These are phyloP conservation scores for Beta vulgaris DNA, from an alignment of 148 eudicot species.

Conservation along the genomic window DNA sequence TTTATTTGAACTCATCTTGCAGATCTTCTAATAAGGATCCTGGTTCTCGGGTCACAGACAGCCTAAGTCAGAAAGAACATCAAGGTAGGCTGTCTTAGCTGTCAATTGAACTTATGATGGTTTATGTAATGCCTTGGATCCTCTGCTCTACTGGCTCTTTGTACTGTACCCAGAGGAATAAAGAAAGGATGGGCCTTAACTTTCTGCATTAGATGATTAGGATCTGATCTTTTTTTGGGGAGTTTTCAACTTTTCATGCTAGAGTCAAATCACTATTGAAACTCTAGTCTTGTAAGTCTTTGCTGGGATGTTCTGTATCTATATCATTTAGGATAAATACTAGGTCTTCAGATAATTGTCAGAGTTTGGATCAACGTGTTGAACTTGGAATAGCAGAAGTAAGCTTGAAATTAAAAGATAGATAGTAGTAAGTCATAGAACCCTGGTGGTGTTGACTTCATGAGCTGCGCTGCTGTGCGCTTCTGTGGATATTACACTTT, in stretches of 20 bases:
- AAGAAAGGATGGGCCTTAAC: neutral
- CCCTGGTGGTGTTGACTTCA: neutral
- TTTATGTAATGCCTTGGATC: neutral
- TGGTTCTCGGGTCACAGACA: constrained; percentile 62
- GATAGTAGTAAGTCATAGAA: neutral
- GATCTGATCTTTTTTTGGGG: neutral
- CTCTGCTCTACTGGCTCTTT: neutral
- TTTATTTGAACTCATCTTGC: constrained; percentile 17
- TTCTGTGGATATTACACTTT: neutral
- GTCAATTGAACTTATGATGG: constrained; percentile 6
- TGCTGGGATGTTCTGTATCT: neutral
- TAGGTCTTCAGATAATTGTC: neutral
- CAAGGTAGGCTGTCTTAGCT: constrained; percentile 54
- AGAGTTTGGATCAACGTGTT: constrained; percentile 8
- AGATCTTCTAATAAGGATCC: constrained; percentile 93
- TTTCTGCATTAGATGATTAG: neutral
- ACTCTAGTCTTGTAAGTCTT: neutral
- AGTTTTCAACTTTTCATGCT: neutral
- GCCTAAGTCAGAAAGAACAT: constrained; percentile 72
- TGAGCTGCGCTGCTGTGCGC: neutral
- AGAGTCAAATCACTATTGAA: neutral
- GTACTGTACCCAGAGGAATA: neutral
- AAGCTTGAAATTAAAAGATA: neutral
- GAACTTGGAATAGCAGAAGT: neutral
- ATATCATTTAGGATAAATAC: neutral